These are phyloP conservation scores for Rhododendron mucronatum DNA, from an alignment of 148 eudicot genomes.

Conservation along the genomic window DNA sequence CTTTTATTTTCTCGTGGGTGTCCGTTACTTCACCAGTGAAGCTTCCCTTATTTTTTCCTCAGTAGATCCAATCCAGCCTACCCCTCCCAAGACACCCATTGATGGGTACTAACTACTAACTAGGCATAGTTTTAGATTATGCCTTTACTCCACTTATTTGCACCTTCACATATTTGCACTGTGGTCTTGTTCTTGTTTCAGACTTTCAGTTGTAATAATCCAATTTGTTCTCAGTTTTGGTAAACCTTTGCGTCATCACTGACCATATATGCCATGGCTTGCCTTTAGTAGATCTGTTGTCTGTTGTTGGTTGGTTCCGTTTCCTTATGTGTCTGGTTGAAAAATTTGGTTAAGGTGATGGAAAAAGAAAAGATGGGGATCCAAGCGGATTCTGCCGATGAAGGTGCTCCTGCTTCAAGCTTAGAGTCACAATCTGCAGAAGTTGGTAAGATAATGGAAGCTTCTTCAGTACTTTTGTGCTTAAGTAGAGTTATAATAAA, in stretches of 20 bases:
- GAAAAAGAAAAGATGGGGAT: slow-evolving; percentile 36
- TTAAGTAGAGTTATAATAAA: not conserved
- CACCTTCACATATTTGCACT: not conserved
- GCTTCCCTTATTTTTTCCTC: not conserved
- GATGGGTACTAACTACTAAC: not conserved
- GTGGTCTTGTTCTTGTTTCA: not conserved
- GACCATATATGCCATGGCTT: not conserved
- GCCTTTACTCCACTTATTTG: not conserved
- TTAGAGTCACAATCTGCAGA: slow-evolving; percentile 35
- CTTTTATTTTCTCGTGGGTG: not conserved
- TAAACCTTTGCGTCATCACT: not conserved
- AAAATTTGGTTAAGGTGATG: slow-evolving; percentile 23
- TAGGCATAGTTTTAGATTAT: not conserved
- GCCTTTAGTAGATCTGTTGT: not conserved
- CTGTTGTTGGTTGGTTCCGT: slow-evolving; percentile 16
- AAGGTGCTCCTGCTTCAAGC: slow-evolving; percentile 26
- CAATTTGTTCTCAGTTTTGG: not conserved
- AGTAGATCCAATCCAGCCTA: not conserved
- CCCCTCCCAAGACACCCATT: not conserved
- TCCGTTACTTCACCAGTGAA: not conserved
- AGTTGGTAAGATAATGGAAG: slow-evolving; percentile 30
- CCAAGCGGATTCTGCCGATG: slow-evolving; percentile 29
- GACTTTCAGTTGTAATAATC: not conserved
- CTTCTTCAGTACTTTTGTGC: not conserved
- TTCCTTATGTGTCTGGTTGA: slow-evolving; percentile 18